Evolutionary conservation across 108 stramenopile species (phyloP).

Genomic region (Conticribra guillardii): DNA sequence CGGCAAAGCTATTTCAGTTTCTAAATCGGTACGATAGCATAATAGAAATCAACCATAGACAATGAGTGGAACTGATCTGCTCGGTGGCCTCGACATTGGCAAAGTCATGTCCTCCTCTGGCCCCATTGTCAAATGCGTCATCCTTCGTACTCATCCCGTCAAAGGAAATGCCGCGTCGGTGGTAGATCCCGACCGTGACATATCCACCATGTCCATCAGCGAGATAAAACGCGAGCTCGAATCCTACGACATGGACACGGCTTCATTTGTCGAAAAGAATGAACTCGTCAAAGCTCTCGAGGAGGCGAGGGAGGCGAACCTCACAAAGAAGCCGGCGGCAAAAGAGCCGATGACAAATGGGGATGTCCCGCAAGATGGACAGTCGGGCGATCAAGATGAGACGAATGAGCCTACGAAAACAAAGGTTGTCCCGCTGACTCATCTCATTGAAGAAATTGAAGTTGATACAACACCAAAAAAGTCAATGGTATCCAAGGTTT

Average conservation of each 20-base stretch:
- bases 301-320: conserved; percentile 6
- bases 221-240: conserved; percentile 28
- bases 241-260: conserved; percentile 15
- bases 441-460: conserved; percentile 69
- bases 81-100: conserved; percentile 64
- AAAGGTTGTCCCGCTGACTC: conserved; percentile 23
- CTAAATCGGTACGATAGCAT: too few relatives aligned
- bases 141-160: conserved; percentile 48
- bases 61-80: conserved; percentile 10
- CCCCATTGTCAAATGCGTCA: conserved; percentile 82
- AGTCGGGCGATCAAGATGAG: conserved; percentile 18
- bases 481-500: conserved; percentile 53
- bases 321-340: background rate
- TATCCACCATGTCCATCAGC: conserved; percentile 13
- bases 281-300: conserved; percentile 19
- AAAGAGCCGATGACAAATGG: background rate
- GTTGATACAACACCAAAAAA: conserved; percentile 87
- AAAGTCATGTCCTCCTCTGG: conserved; percentile 66
- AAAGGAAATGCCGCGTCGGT: conserved; percentile 16
- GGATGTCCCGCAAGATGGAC: background rate
- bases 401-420: conserved; percentile 14
- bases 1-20: too few relatives aligned
- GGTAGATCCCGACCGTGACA: conserved; percentile 14
- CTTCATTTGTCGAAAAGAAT: conserved; percentile 30
- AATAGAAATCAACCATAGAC: too few relatives aligned